Evolutionary conservation across 2,329 filamentous ascomycete genomes (phyloP).

Genomic region (Fonsecaea erecta): DNA sequence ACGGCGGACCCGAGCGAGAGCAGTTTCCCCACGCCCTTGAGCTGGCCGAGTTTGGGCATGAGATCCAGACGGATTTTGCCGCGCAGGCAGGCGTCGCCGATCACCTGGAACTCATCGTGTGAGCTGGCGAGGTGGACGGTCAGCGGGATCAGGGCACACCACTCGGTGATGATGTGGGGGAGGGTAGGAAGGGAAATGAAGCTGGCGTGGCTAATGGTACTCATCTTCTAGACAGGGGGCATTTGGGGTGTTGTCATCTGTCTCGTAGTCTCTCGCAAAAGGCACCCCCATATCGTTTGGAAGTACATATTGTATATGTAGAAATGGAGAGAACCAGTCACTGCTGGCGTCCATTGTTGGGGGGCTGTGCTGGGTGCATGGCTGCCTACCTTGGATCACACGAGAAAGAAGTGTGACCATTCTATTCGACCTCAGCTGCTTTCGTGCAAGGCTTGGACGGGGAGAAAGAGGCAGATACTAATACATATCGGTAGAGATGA

Average conservation of each 20-base stretch:
- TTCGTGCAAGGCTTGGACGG: background rate
- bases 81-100: conserved; percentile 1
- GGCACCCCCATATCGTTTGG: background rate
- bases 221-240: background rate
- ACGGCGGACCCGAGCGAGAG: background rate
- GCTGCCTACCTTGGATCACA: background rate
- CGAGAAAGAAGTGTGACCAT: background rate
- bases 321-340: background rate
- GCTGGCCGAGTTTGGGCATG: conserved; percentile 14
- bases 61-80: conserved; percentile 14
- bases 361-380: background rate
- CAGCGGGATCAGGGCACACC: conserved; percentile 2
- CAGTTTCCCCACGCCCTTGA: background rate
- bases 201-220: background rate
- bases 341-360: background rate
- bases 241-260: background rate
- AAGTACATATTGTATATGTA: background rate
- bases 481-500: no score
- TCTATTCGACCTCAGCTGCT: background rate
- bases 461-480: background rate
- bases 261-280: background rate
- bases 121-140: background rate
- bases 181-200: conserved; percentile 1
- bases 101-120: conserved; percentile 5
- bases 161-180: conserved; percentile 2